Percentiles rank a stretch among this genome's conserved stretches.
These are phyloP conservation scores for Agrostemma githago DNA, from an alignment of 148 eudicot species.

Conservation along the genomic window DNA sequence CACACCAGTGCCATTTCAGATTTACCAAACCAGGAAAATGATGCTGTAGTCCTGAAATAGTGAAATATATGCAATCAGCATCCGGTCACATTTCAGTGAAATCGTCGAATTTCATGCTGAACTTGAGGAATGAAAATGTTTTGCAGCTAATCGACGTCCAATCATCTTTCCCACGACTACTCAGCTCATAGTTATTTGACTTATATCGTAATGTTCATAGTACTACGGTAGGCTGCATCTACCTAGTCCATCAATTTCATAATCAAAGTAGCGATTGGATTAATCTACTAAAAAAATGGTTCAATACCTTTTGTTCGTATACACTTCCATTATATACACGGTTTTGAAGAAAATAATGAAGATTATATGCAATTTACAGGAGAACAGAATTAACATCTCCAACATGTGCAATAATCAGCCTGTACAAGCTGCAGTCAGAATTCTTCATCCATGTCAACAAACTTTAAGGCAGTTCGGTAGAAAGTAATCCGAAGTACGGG, in stretches of 20 bases:
- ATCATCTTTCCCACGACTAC: background rate
- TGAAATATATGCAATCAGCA: too few species aligned
- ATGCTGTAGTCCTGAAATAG: too few species aligned
- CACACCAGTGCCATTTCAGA: too few species aligned
- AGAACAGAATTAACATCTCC: background rate
- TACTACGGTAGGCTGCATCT: too few species aligned
- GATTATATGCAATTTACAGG: background rate
- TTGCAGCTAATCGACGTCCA: background rate
- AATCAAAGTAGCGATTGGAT: background rate
- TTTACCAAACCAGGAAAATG: too few species aligned
- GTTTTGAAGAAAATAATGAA: too few species aligned
- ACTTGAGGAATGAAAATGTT: too few species aligned
- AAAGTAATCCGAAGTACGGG: constrained; percentile 77
- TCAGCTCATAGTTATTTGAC: background rate
- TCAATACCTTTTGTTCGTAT: background rate
- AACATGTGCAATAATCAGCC: background rate
- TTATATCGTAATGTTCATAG: background rate
- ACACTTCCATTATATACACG: too few species aligned
- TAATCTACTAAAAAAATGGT: too few species aligned
- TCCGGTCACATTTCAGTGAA: background rate
- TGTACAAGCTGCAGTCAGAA: background rate
- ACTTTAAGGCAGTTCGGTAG: constrained; percentile 27
- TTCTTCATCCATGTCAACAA: background rate
- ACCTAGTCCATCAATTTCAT: background rate
- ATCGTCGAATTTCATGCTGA: background rate